Evolutionary conservation across 371 early-diverging fungal species (phyloP).

Genomic region (Mucor irregularis): DNA sequence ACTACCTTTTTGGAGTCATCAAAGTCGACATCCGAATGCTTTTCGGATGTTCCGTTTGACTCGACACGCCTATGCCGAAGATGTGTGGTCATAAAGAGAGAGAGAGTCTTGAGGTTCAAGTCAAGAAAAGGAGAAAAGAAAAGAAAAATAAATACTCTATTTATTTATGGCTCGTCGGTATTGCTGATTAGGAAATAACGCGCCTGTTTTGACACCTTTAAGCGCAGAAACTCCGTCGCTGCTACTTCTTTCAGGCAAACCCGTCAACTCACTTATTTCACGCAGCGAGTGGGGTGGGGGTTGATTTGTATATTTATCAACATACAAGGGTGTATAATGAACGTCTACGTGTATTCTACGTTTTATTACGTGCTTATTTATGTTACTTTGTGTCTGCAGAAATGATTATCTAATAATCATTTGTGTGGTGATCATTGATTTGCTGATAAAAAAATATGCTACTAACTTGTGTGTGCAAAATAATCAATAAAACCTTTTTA

Average conservation of each 20-base stretch:
- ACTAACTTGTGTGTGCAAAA: no score
- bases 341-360: no score
- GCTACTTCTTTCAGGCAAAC: no score
- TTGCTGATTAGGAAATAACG: not conserved
- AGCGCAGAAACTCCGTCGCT: not conserved
- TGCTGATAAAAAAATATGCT: no score
- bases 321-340: no score
- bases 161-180: not conserved
- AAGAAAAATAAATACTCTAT: not conserved
- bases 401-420: no score
- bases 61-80: slow-evolving; percentile 27
- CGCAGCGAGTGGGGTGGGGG: not conserved
- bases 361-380: no score
- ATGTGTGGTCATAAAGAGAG: slow-evolving; percentile 8
- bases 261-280: no score
- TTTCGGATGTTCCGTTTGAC: slow-evolving; percentile 9
- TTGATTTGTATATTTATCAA: slow-evolving; percentile 1
- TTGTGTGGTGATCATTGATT: no score
- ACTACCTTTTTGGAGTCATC: slow-evolving; percentile 28
- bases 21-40: slow-evolving; percentile 15
- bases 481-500: no score
- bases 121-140: not conserved
- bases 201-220: not conserved
- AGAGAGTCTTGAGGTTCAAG: not conserved
- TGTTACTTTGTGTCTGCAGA: no score